Evolutionary conservation across 306 rosid species (phyloP), one percentile per base, ranked within the genome.

Genomic region (Senna tora): DNA sequence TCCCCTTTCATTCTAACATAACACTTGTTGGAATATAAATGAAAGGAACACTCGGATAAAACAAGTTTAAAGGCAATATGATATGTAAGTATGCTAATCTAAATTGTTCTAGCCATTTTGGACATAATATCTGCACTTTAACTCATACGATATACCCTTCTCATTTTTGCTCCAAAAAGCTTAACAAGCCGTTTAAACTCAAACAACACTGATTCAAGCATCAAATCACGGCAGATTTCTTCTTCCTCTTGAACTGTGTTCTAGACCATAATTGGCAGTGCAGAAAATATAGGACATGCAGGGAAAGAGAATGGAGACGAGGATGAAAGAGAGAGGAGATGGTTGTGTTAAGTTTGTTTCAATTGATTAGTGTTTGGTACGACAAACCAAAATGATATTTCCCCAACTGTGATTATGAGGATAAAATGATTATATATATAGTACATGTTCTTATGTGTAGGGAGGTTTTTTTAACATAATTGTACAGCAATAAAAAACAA

Each of bases 191-290:
- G n/a, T n/a, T n/a, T n/a, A n/a, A n/a, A n/a, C n/a, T n/a, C n/a
- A n/a, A n/a, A n/a, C n/a, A n/a, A n/a, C n/a, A n/a, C n/a, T n/a
- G n/a, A n/a, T n/a, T 57, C 42, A 56, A 63, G 46, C 30, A 65
- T 74, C 80, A 55, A 59, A 69, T 77, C 79, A 56, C 25, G 14
- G 30, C 36, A 54, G 33, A 30, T 56, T 16, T 77, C 58, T 16
- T 74, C 6, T 22, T 57, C 42, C 64, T 63, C 11, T 43, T 25
- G 2, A 47, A 39, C 36, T 49, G 17, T 62, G 49, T 56, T 65
- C 36, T 46, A 71, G 46, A 17, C 32, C 5, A 69, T 52, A 49
- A 5, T 17, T 22, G 17, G 42, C 21, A 15, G 12, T 32, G 21
- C 21, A 20, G 58, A 52, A 19, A 2, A 20, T 12, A 52, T 8